phyloP scores from a whole-genome alignment of 345 rosid genomes.

The Corchorus capsularis region DNA sequence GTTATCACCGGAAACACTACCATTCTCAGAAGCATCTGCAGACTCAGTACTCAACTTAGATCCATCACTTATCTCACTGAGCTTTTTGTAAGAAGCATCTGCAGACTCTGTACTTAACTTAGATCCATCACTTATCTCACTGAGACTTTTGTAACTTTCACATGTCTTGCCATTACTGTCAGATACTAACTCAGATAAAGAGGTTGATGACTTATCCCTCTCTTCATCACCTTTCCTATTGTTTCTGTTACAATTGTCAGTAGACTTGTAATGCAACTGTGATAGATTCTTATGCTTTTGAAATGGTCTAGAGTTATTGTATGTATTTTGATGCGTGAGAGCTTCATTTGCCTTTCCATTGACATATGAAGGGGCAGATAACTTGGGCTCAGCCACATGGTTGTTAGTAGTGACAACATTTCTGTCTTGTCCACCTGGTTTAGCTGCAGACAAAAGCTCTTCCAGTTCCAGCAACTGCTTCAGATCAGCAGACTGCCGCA shows the following conservation, averaged over 20 bases:
- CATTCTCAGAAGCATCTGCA: conserved; percentile 42
- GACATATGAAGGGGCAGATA: conserved; percentile 21
- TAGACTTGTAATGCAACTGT: conserved; percentile 19
- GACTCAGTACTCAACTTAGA: conserved; percentile 27
- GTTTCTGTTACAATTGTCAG: conserved; percentile 14
- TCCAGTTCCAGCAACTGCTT: conserved; percentile 89
- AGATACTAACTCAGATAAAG: conserved; percentile 41
- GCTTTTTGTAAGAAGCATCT: conserved; percentile 12
- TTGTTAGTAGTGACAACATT: conserved; percentile 30
- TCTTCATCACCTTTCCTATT: conserved; percentile 27
- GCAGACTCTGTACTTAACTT: conserved; percentile 2
- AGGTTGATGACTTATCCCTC: conserved; percentile 30
- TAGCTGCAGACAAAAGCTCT: conserved; percentile 61
- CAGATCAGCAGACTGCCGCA: conserved; percentile 74
- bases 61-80: conserved; percentile 31
- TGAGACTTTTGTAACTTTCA: conserved; percentile 26
- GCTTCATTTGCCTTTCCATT: conserved; percentile 38
- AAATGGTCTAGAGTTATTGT: conserved; percentile 27
- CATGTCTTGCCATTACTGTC: conserved; percentile 41
- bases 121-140: conserved; percentile 33
- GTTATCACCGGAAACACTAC: conserved; percentile 33
- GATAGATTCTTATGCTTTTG: conserved; percentile 26
- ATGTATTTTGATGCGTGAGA: conserved; percentile 26
- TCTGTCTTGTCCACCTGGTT: conserved; percentile 57
- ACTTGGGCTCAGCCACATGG: conserved; percentile 30